Base-by-base conservation (phyloP, 257 asterid species). In the Leptodermis oblonga region DNA sequence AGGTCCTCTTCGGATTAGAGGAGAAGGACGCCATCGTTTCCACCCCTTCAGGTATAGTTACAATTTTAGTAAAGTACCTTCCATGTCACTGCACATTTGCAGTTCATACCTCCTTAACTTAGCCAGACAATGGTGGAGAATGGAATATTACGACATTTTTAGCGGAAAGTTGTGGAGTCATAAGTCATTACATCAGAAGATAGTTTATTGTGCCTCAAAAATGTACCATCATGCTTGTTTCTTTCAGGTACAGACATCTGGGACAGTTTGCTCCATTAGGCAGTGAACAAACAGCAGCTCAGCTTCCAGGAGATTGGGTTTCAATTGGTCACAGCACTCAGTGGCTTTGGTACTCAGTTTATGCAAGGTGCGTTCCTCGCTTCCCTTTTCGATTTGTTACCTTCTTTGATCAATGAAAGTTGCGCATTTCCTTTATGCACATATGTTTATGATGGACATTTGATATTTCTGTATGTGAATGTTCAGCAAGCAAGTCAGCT, bases 231-330 rank as follows among this genome's bases (percentile, higher is more conserved):
- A 52, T 52, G 34, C 45, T 30, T 62, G 56, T 39, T 84, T n/a
- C 73, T 34, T 84, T 18, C 71, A 92, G 98, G 86, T 93, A 93
- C 94, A 82, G 84, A 78, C 99, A 93, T 85, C 78, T 93, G 22
- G 99, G 99, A 67, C 99, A 93, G 73, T 93, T 93, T 70, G 99
- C 99, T 65, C 97, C 97, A 28, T 71, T 93, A 81, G 99, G 99
- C 75, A 97, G 96, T 33, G 97, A 90, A 83, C 96, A 93, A 71
- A 88, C 99, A 11, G 99, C 97, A 42, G 99, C 99, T 34, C 87
- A 90, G 79, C 96, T 93, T 66, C 99, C 97, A 5, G 97, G 99
- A 80, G 97, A 93, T 80, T 93, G 99, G 96, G 88, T 93, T 70
- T 93, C 99, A 65, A 90, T 93, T 76, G 99, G 97, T 45, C 88